A percentile compares a stretch with the other conserved stretches of the same genome.
phyloP scores from a whole-genome alignment of 768 basidiomycete genomes.

The Mycena indigotica region DNA sequence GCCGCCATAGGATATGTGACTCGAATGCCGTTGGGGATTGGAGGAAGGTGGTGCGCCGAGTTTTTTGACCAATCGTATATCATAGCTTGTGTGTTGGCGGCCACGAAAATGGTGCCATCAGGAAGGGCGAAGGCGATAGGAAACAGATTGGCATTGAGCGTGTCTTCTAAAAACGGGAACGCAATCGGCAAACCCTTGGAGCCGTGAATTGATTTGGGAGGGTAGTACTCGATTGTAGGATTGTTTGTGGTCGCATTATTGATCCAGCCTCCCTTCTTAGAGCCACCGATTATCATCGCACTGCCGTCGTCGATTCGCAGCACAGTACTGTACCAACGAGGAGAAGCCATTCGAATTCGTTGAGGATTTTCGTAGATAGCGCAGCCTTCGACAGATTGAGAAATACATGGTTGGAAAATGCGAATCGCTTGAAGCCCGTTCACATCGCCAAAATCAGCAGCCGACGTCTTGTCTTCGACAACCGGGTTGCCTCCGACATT shows the following conservation, averaged over 20 bases:
- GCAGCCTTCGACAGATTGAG: slow-evolving; percentile 50
- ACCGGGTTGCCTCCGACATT: slow-evolving; percentile 85
- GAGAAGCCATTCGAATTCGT: slow-evolving; percentile 69
- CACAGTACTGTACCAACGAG: slow-evolving; percentile 81
- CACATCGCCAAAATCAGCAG: slow-evolving; percentile 75
- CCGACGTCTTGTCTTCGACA: slow-evolving; percentile 59
- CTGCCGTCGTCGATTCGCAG: slow-evolving; percentile 75
- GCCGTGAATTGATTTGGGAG: slow-evolving; percentile 72
- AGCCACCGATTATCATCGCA: slow-evolving; percentile 81
- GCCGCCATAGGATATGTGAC: slow-evolving; percentile 86
- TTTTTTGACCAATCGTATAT: slow-evolving; percentile 76
- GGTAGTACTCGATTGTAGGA: slow-evolving; percentile 81
- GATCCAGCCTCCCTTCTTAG: slow-evolving; percentile 83
- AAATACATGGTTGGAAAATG: slow-evolving; percentile 67
- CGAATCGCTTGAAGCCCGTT: slow-evolving; percentile 77
- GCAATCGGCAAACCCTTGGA: slow-evolving; percentile 67
- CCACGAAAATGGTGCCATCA: slow-evolving; percentile 70
- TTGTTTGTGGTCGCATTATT: slow-evolving; percentile 82
- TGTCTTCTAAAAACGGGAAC: slow-evolving; percentile 66
- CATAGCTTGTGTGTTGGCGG: slow-evolving; percentile 77
- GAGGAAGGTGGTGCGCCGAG: slow-evolving; percentile 61
- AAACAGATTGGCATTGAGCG: slow-evolving; percentile 82
- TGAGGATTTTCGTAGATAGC: slow-evolving; percentile 65
- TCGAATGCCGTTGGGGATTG: slow-evolving; percentile 74
- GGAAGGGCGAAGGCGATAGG: slow-evolving; percentile 76